Conservation (phyloP, 2,329 filamentous ascomycete genomes). For the Ophiognomonia clavigignenti-juglandacearum region DNA sequence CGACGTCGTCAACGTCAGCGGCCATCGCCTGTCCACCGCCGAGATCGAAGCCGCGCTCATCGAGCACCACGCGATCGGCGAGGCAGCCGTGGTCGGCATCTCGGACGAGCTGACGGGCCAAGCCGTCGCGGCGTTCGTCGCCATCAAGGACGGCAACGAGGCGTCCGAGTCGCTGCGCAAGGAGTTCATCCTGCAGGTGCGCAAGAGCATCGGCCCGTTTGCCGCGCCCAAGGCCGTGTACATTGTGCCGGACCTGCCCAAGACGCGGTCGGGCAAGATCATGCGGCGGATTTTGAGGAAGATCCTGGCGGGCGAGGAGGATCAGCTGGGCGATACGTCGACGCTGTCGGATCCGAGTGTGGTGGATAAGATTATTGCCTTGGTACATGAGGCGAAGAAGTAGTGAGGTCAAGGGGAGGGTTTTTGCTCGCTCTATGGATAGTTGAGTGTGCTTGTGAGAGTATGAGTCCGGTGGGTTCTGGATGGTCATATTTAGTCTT, state of each 20-base stretch:
- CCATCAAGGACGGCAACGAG: conserved; percentile 81
- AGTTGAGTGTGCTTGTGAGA: too few species aligned
- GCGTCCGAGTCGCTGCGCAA: conserved; percentile 77
- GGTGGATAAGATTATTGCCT: conserved; percentile 82
- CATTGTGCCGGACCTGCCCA: conserved; percentile 88
- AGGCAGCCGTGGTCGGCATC: conserved; percentile 93
- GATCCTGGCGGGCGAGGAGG: conserved; percentile 95
- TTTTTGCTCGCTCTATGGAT: too few species aligned
- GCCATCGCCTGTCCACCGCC: conserved; percentile 91
- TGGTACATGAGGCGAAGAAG: conserved; percentile 62
- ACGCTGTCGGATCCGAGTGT: conserved; percentile 91
- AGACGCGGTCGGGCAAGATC: conserved; percentile 97
- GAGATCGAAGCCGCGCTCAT: conserved; percentile 97
- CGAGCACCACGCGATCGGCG: conserved; percentile 83
- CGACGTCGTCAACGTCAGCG: conserved; percentile 96
- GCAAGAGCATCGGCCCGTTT: conserved; percentile 96
- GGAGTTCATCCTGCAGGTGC: conserved; percentile 89
- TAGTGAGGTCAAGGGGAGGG: conserved; percentile 44
- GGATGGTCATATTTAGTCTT: too few species aligned
- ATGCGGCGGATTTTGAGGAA: conserved; percentile 97
- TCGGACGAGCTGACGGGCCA: conserved; percentile 92
- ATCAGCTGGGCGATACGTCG: conserved; percentile 88
- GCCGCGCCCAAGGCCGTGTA: conserved; percentile 92
- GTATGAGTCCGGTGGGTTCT: too few species aligned
- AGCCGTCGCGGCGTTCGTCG: conserved; percentile 94